Evolutionary conservation across 345 rosid genomes (phyloP).

Genomic region (Kernera saxatilis): DNA sequence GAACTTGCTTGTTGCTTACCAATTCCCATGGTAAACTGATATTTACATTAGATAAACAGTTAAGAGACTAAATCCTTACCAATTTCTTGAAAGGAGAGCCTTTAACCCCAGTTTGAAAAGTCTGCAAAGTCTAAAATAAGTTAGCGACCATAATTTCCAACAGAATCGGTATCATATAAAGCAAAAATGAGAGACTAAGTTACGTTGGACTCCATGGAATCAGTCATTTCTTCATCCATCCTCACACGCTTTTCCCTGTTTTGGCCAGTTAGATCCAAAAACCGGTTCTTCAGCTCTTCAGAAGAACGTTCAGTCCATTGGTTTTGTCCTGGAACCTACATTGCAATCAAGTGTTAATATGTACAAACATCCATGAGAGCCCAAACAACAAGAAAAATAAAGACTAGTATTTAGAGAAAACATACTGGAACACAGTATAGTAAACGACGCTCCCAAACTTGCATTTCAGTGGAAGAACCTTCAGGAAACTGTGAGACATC

Average conservation of each 20-base stretch:
- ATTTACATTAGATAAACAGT: not conserved
- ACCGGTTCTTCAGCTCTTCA: constrained; percentile 21
- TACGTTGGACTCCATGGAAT: constrained; percentile 40
- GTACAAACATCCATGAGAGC: not conserved
- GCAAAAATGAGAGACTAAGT: not conserved
- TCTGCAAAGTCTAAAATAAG: constrained; percentile 31
- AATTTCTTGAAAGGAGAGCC: constrained; percentile 57
- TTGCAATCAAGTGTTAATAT: not conserved
- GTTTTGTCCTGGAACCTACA: constrained; percentile 79
- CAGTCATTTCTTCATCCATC: constrained; percentile 49
- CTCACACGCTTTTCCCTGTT: constrained; percentile 75
- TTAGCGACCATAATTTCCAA: not conserved
- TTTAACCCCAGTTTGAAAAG: constrained; percentile 30
- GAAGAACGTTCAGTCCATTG: constrained; percentile 62
- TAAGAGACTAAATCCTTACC: constrained; percentile 37
- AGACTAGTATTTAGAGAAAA: not conserved
- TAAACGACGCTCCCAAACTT: constrained; percentile 85
- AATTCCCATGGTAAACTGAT: not conserved
- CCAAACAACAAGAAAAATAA: not conserved
- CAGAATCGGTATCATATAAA: not conserved
- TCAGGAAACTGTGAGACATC: constrained; percentile 57
- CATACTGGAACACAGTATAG: constrained; percentile 79
- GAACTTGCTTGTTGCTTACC: not conserved
- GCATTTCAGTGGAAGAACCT: constrained; percentile 45
- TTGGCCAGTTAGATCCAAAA: constrained; percentile 33